These are phyloP conservation scores for Amphicarpaea edgeworthii DNA, from an alignment of 306 rosid species.

Conservation along the genomic window DNA sequence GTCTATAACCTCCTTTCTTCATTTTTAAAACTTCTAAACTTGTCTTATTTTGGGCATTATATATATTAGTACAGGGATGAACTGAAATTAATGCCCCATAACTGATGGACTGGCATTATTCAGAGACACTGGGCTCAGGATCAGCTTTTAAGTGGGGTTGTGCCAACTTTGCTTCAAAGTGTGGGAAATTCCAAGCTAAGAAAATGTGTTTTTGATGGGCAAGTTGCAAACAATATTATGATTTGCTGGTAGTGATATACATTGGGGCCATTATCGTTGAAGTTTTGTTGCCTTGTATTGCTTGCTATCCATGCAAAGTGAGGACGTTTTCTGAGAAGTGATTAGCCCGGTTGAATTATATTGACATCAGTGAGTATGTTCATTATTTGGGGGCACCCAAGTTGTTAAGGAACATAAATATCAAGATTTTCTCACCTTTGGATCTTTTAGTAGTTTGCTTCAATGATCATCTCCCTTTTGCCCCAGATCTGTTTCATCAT, in stretches of 20 bases:
- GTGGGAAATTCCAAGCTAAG: conserved; percentile 48
- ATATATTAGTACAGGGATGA: conserved; percentile 52
- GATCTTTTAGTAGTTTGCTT: conserved; percentile 43
- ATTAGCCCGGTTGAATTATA: conserved; percentile 51
- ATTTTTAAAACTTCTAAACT: conserved; percentile 1
- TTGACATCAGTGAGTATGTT: conserved; percentile 44
- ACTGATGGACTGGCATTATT: conserved; percentile 54
- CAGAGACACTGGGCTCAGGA: conserved; percentile 52
- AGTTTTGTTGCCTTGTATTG: conserved; percentile 51
- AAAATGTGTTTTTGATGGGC: conserved; percentile 49
- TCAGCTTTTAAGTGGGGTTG: conserved; percentile 54
- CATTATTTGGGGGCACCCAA: conserved; percentile 55
- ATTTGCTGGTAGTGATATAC: conserved; percentile 56
- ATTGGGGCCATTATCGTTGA: conserved; percentile 47
- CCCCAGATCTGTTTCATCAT: conserved; percentile 35
- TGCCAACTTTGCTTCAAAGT: conserved; percentile 48
- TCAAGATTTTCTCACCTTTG: conserved; percentile 43
- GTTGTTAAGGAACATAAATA: conserved; percentile 46
- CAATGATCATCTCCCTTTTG: conserved; percentile 37
- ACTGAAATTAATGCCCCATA: conserved; percentile 53
- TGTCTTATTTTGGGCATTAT: conserved; percentile 20
- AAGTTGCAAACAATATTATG: conserved; percentile 48
- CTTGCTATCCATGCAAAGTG: conserved; percentile 50
- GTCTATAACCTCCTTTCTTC: conserved; percentile 18
- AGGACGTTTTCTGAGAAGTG: conserved; percentile 52